Evolutionary conservation across 257 asterid species (phyloP).

Genomic region (Penstemon barbatus): DNA sequence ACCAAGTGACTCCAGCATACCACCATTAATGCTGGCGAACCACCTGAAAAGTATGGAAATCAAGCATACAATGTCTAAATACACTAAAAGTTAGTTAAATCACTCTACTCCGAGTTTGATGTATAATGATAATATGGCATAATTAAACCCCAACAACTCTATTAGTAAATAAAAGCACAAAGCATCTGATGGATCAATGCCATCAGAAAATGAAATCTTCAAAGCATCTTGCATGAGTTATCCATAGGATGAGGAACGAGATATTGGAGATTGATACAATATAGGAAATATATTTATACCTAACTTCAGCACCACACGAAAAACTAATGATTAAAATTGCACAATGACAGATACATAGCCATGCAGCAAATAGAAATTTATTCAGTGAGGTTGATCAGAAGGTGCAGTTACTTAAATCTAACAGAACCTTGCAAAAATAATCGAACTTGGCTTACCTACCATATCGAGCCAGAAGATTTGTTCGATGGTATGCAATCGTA

Average conservation of each 20-base stretch:
- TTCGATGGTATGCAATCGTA: slow-evolving; percentile 88
- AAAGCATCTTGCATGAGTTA: background rate
- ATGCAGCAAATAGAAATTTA: background rate
- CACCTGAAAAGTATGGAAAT: slow-evolving; percentile 50
- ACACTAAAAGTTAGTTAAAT: slow-evolving; percentile 12
- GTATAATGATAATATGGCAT: background rate
- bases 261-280: background rate
- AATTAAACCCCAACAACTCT: background rate
- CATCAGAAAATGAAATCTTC: background rate
- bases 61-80: slow-evolving; percentile 19
- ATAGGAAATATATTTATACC: slow-evolving; percentile 3
- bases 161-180: slow-evolving; percentile 12
- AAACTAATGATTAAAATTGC: background rate
- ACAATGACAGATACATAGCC: background rate
- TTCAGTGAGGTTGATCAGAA: too few species aligned
- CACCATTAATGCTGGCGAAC: slow-evolving; percentile 61
- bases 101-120: background rate
- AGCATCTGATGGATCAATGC: background rate
- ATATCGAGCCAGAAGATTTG: slow-evolving; percentile 92
- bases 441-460: slow-evolving; percentile 76
- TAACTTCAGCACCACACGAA: background rate
- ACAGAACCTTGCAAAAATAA: background rate
- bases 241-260: too few species aligned
- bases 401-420: background rate
- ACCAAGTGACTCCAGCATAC: slow-evolving; percentile 82